Evolutionary conservation across 306 rosid species (phyloP).

Genomic region (Arachis stenosperma): DNA sequence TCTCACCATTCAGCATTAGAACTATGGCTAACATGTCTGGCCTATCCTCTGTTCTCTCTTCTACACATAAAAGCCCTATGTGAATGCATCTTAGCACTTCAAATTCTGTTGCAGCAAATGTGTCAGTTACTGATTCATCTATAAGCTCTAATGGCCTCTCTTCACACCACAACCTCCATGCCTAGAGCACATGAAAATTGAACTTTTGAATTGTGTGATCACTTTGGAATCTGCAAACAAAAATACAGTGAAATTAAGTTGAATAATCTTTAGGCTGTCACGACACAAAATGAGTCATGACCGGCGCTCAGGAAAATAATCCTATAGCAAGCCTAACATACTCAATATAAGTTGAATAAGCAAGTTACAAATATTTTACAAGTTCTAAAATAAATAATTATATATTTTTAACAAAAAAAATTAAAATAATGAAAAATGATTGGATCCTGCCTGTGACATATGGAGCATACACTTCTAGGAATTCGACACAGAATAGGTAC

Average conservation of each 20-base stretch:
- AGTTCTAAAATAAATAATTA: too few relatives aligned
- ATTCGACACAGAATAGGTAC: too few relatives aligned
- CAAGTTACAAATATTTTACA: too few relatives aligned
- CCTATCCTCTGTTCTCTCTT: conserved; percentile 49
- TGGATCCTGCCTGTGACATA: too few relatives aligned
- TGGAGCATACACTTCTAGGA: too few relatives aligned
- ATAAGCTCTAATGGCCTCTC: conserved; percentile 35
- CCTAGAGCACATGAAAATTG: conserved; percentile 32
- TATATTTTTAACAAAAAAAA: too few relatives aligned
- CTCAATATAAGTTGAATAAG: too few relatives aligned
- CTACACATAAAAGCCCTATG: conserved; percentile 43
- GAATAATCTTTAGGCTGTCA: not conserved
- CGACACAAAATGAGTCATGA: too few relatives aligned
- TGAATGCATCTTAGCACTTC: conserved; percentile 44
- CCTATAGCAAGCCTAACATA: too few relatives aligned
- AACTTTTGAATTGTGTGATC: conserved; percentile 20
- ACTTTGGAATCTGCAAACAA: not conserved
- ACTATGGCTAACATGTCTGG: too few relatives aligned
- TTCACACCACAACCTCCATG: conserved; percentile 48
- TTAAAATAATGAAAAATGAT: too few relatives aligned
- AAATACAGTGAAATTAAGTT: not conserved
- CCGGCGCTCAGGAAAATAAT: too few relatives aligned
- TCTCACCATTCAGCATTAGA: conserved; percentile 54
- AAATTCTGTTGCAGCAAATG: not conserved
- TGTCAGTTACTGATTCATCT: conserved; percentile 31